These are phyloP conservation scores for Madurella mycetomatis DNA, from an alignment of 2,329 filamentous ascomycete genomes.

Conservation along the genomic window DNA sequence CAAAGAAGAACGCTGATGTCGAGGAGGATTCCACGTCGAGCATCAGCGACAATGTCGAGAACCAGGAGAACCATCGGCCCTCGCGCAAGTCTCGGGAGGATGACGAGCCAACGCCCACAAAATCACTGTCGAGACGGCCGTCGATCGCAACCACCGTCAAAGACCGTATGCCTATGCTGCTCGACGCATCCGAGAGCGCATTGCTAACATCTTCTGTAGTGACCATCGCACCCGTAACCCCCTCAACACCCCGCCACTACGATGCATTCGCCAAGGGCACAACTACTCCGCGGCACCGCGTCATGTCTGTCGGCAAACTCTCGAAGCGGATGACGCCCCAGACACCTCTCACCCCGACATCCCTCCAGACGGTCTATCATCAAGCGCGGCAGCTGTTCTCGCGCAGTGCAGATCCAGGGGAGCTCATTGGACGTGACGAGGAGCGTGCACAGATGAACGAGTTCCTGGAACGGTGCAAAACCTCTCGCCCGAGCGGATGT, in stretches of 20 bases:
- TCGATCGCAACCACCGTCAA: conserved; percentile 21
- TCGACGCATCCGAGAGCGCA: background rate
- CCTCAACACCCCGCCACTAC: conserved; percentile 71
- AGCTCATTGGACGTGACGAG: conserved; percentile 72
- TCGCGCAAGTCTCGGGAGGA: conserved; percentile 23
- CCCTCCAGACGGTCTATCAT: conserved; percentile 75
- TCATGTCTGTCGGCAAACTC: conserved; percentile 70
- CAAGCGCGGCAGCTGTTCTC: conserved; percentile 83
- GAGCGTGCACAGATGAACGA: conserved; percentile 58
- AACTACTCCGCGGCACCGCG: conserved; percentile 77
- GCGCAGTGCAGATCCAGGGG: conserved; percentile 68
- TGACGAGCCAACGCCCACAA: conserved; percentile 18
- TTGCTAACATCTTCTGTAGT: background rate
- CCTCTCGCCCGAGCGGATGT: conserved; percentile 65
- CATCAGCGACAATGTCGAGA: conserved; percentile 38
- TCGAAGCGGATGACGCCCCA: conserved; percentile 75
- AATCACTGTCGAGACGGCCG: conserved; percentile 13
- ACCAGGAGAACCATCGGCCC: conserved; percentile 41
- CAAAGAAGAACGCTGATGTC: conserved; percentile 49
- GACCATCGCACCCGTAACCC: conserved; percentile 53
- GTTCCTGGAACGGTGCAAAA: conserved; percentile 65
- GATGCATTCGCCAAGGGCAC: conserved; percentile 70
- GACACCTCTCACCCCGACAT: conserved; percentile 65
- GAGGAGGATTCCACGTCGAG: conserved; percentile 47
- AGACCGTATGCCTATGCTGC: conserved; percentile 3